Evolutionary conservation across 148 eudicot species (phyloP), one percentile per base, ranked within the genome.

Genomic region (Spergularia bocconei): DNA sequence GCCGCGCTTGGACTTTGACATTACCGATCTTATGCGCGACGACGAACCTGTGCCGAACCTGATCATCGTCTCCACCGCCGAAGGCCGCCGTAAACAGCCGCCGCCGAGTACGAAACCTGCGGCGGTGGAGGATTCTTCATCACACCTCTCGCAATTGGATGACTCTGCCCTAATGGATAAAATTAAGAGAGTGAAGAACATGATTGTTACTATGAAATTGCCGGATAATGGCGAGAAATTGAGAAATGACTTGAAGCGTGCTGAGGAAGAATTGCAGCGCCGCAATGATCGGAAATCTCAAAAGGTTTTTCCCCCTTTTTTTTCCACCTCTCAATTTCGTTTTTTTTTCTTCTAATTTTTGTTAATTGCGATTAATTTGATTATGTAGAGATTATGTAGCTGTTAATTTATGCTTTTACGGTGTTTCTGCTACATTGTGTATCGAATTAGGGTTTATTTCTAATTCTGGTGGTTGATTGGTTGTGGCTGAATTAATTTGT

Each of bases 181-280:
- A 23, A 81, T 84, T 60, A 65, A 15, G 0, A 75, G 71, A 14
- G 7, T 3, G 3, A 5, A 4, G 4, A 12, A 7, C 4, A 23
- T 1, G n/a, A 3, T 65, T 9, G n/a, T 9, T 1, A 52, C 0
- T 8, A 3, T 67, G 13, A 54, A 21, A 9, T 53, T 65, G 53
- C 67, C 38, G 4, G 89, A 86, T 64, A 63, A 63, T 6, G 89
- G 89, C 4, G 78, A 0, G 1, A 86, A 84, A 54, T 41, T 82
- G 2, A 78, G 51, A 70, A 70, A 56, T 16, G 21, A 20, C 25
- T 14, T 78, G 79, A 41, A 55, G 62, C 53, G 55, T 7, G 17
- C 14, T 4, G 10, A 78, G 63, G 77, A 63, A 5, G 87, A 86
- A 75, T 9, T 29, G n/a, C 68, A 74, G 10, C 79, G 77, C 14